Evolutionary conservation across 495 filamentous ascomycete genomes (phyloP).

Genomic region (Aspergillus taichungensis): DNA sequence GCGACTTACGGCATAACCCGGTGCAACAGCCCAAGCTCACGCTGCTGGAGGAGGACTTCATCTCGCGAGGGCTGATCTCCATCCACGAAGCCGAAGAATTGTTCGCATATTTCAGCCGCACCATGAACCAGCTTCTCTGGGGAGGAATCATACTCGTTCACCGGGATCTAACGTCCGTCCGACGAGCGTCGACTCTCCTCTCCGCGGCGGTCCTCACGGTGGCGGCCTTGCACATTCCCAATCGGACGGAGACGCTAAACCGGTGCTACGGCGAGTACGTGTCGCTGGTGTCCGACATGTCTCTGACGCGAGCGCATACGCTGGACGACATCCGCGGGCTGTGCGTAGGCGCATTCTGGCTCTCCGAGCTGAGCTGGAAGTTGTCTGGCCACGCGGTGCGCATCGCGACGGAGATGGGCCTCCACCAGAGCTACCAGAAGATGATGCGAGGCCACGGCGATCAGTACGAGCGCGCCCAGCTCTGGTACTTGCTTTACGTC

Average conservation of each 20-base stretch:
- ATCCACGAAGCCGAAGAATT: slow-evolving; percentile 42
- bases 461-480: slow-evolving; percentile 41
- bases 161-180: slow-evolving; percentile 38
- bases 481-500: slow-evolving; percentile 46
- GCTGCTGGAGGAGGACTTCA: slow-evolving; percentile 44
- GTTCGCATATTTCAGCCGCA: slow-evolving; percentile 44
- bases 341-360: slow-evolving; percentile 46
- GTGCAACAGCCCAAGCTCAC: slow-evolving; percentile 37
- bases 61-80: slow-evolving; percentile 39
- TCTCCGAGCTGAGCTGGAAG: slow-evolving; percentile 46
- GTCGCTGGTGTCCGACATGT: slow-evolving; percentile 41
- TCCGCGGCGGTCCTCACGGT: slow-evolving; percentile 45
- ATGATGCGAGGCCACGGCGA: slow-evolving; percentile 36
- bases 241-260: slow-evolving; percentile 41
- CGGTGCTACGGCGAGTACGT: slow-evolving; percentile 45
- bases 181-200: slow-evolving; percentile 40
- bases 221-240: slow-evolving; percentile 44
- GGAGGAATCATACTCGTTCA: slow-evolving; percentile 47
- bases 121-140: slow-evolving; percentile 49
- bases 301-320: slow-evolving; percentile 40
- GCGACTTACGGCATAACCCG: slow-evolving; percentile 40
- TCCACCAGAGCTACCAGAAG: slow-evolving; percentile 43
- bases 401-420: slow-evolving; percentile 43
- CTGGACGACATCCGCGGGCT: slow-evolving; percentile 45
- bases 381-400: slow-evolving; percentile 46